phyloP scores from a whole-genome alignment of 345 rosid genomes.

The Eucalyptus cloeziana region DNA sequence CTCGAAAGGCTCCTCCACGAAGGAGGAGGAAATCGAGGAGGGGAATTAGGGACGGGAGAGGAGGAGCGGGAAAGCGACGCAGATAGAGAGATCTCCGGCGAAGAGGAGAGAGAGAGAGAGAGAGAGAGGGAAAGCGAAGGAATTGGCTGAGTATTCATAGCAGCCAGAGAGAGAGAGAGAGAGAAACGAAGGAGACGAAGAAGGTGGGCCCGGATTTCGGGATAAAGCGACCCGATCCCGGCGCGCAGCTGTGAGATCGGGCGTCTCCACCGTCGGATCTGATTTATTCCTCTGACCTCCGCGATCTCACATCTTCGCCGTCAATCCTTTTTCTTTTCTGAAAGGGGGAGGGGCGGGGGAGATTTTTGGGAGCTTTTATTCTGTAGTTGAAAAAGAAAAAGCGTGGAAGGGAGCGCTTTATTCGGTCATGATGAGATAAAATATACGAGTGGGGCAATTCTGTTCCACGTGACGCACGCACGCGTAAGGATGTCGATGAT shows the following conservation, averaged over 20 bases:
- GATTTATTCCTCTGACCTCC: not conserved
- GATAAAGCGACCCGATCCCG: not conserved
- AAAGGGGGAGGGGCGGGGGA: not conserved
- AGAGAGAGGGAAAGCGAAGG: not conserved
- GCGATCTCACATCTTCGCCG: not conserved
- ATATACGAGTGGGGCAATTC: not conserved
- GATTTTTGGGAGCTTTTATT: not conserved
- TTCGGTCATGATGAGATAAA: not conserved
- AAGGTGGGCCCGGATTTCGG: not conserved
- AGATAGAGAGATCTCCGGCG: not conserved
- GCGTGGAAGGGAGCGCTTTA: not conserved
- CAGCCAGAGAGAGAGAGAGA: not conserved
- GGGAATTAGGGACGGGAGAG: not conserved
- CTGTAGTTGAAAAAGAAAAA: not conserved
- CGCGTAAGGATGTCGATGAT: not conserved
- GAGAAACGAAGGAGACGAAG: not conserved
- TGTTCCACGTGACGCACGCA: not conserved
- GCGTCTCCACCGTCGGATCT: not conserved
- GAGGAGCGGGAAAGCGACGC: not conserved
- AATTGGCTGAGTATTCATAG: not conserved
- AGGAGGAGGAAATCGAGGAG: not conserved
- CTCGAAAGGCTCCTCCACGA: not conserved
- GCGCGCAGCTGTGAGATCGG: not conserved
- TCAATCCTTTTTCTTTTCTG: not conserved
- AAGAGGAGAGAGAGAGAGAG: not conserved